Evolutionary conservation across 176 grass and related monocot genomes (phyloP).

Genomic region (Thinopyrum elongatum): DNA sequence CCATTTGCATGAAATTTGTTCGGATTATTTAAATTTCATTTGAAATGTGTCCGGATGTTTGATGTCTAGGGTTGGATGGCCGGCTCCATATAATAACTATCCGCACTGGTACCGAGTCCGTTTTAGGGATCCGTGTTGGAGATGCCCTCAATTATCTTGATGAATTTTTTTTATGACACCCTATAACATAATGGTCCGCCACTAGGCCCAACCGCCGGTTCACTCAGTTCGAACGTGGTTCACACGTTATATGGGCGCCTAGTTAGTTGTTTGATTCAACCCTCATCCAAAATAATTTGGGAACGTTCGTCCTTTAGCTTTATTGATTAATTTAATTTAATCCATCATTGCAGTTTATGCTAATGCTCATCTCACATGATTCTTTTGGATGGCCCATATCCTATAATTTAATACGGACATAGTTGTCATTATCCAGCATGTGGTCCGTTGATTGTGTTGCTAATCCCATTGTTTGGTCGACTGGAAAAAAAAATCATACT

Average conservation of each 20-base stretch:
- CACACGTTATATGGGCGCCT: too few species aligned
- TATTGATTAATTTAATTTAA: background rate
- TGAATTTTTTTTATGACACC: too few species aligned
- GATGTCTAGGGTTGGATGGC: too few species aligned
- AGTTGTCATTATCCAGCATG: constrained; percentile 28
- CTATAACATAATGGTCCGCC: too few species aligned
- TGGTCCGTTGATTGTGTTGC: background rate
- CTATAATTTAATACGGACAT: background rate
- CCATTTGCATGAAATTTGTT: too few species aligned
- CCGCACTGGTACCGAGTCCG: too few species aligned
- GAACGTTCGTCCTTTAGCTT: background rate
- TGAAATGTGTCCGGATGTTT: too few species aligned
- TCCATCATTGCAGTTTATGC: background rate
- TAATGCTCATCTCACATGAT: constrained; percentile 3
- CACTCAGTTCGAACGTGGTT: background rate
- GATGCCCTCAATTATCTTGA: too few species aligned
- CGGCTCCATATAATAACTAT: too few species aligned
- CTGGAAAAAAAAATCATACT: background rate
- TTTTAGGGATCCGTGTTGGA: too few species aligned
- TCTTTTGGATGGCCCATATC: background rate
- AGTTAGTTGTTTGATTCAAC: background rate
- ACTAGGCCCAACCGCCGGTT: background rate
- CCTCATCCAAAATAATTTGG: background rate
- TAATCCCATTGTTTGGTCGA: constrained; percentile 29
- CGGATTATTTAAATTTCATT: too few species aligned